Conservation (phyloP, 2,329 filamentous ascomycete genomes). For the Venturia aucupariae region DNA sequence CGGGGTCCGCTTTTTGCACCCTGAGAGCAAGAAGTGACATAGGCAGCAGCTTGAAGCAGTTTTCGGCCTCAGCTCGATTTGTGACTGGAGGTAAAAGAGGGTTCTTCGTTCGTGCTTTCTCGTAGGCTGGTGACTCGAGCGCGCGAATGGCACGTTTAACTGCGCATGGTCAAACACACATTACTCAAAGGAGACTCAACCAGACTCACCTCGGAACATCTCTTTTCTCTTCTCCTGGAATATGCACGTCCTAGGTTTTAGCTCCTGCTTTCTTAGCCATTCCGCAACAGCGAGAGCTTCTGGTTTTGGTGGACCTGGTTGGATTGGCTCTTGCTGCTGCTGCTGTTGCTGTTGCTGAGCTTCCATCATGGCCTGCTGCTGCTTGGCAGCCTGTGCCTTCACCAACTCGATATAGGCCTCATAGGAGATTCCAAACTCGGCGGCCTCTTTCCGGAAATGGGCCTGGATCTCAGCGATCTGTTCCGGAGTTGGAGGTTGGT, state of each 20-base stretch:
- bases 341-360: slow-evolving; percentile 28
- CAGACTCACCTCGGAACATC: slow-evolving; percentile 74
- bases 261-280: slow-evolving; percentile 72
- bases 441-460: slow-evolving; percentile 72
- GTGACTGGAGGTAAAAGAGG: slow-evolving; percentile 78
- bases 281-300: slow-evolving; percentile 81
- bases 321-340: slow-evolving; percentile 52
- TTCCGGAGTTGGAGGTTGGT: slow-evolving; percentile 61
- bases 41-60: slow-evolving; percentile 88
- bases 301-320: slow-evolving; percentile 75
- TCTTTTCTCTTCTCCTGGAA: slow-evolving; percentile 95
- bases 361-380: slow-evolving; percentile 40
- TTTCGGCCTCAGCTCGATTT: slow-evolving; percentile 81
- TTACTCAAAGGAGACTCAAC: background rate
- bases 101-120: slow-evolving; percentile 83
- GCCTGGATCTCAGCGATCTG: slow-evolving; percentile 79
- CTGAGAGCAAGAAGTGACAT: slow-evolving; percentile 89
- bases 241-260: slow-evolving; percentile 87
- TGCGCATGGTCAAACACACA: slow-evolving; percentile 29
- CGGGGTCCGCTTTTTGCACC: slow-evolving; percentile 74
- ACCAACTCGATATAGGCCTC: slow-evolving; percentile 64
- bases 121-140: slow-evolving; percentile 79
- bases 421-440: slow-evolving; percentile 74
- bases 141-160: slow-evolving; percentile 94
- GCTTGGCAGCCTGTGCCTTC: slow-evolving; percentile 45